Evolutionary conservation across 495 filamentous ascomycete genomes (phyloP).

Genomic region (Daldinia caldariorum): DNA sequence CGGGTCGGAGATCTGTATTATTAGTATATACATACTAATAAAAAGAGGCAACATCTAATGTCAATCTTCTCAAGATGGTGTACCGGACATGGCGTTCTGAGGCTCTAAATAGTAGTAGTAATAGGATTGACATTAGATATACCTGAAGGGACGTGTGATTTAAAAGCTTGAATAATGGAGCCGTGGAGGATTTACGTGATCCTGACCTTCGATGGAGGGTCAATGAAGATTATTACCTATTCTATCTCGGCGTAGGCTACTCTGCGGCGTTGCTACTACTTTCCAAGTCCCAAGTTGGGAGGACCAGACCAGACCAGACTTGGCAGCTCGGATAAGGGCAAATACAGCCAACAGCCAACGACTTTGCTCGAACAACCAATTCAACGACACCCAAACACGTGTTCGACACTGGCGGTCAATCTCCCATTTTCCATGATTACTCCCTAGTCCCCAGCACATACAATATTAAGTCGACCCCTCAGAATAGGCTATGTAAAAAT

Average conservation of each 20-base stretch:
- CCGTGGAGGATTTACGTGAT: slow-evolving; percentile 44
- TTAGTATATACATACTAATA: not conserved
- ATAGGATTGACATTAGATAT: slow-evolving; percentile 36
- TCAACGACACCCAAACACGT: slow-evolving; percentile 8
- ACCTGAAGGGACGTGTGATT: slow-evolving; percentile 28
- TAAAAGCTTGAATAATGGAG: slow-evolving; percentile 47
- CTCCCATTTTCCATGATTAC: slow-evolving; percentile 10
- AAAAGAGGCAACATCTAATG: not conserved
- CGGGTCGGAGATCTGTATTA: not conserved
- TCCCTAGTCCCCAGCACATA: not conserved
- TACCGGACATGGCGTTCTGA: not conserved
- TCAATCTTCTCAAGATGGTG: not conserved
- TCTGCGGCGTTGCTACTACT: not conserved
- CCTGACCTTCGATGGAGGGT: slow-evolving; percentile 26
- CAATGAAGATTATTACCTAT: slow-evolving; percentile 34
- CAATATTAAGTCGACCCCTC: slow-evolving; percentile 19
- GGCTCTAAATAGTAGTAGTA: slow-evolving; percentile 16
- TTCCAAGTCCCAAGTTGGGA: slow-evolving; percentile 1
- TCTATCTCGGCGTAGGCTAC: slow-evolving; percentile 5
- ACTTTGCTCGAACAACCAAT: not conserved
- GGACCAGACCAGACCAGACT: slow-evolving; percentile 15
- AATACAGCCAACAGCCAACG: slow-evolving; percentile 1
- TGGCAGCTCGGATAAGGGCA: slow-evolving; percentile 1
- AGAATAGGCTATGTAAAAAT: slow-evolving; percentile 26
- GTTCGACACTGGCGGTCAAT: slow-evolving; percentile 10